Evolutionary conservation across 192 early-diverging fungal genomes (phyloP), one percentile per base, ranked within the genome.

Genomic region (Coemansia sp.): DNA sequence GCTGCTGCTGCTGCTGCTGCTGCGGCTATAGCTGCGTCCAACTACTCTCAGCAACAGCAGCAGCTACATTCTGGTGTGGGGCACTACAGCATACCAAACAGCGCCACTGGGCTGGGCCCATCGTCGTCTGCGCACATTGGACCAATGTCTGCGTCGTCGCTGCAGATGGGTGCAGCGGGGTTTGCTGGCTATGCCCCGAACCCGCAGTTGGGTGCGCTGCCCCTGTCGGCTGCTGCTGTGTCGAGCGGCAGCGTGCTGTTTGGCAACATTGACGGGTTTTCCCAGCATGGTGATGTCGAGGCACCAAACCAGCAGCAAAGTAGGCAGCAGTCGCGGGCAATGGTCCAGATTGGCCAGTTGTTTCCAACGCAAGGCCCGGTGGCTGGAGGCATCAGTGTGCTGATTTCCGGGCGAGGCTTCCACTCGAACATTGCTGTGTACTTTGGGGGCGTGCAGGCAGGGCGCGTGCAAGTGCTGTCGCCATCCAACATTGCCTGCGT

Each of bases 341-440:
- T 58, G 8, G 42, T 78, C 10, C 76, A 81, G 39, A 84, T 97
- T 18, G 84, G 83, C 27, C 82, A 91, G 37, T 64, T 97, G 53
- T 89, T 92, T 34, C 95, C 95, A 0, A 77, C 82, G 18, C 84
- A 90, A 58, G 95, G 95, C 6, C 95, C 95, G 0, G 83, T 90
- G 34, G 87, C 85, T 65, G 95, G 95, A 40, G 95, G 95, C 11
- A 81, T 89, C 8, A 91, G 90, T 42, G 76, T 96, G 11, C 92
- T 93, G 19, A 80, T 98, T 8, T 70, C 90, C 6, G 95, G 95
- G 7, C 82, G 82, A 10, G 88, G 90, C 29, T 94, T 97, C 74
- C 87, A 87, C 62, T 85, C 86, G 24, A 87, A 86, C 34, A 68
- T 94, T 4, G 85, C 70, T 63, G 92, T 74, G 36, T 85, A 88